Evolutionary conservation across 495 filamentous ascomycete genomes (phyloP).

Genomic region (Penicillium lagena): DNA sequence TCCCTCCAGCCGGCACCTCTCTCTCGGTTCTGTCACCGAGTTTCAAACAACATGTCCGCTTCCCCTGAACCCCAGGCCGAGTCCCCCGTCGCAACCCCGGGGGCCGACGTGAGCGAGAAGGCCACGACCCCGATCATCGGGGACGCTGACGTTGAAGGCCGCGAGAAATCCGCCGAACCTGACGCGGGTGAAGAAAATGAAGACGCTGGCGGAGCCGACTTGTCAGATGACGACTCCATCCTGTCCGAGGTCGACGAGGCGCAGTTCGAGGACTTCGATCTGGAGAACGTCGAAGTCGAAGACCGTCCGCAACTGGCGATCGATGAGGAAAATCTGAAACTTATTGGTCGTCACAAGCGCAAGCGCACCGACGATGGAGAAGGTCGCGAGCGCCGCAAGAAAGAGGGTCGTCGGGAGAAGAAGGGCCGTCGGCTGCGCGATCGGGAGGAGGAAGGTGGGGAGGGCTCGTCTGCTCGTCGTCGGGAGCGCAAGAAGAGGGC

Average conservation of each 20-base stretch:
- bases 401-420: slow-evolving; percentile 70
- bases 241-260: slow-evolving; percentile 94
- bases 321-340: slow-evolving; percentile 77
- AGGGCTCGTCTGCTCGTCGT: slow-evolving; percentile 46
- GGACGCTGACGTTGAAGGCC: slow-evolving; percentile 17
- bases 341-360: slow-evolving; percentile 71
- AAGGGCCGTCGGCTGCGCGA: slow-evolving; percentile 58
- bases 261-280: slow-evolving; percentile 89
- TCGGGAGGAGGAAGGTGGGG: slow-evolving; percentile 45
- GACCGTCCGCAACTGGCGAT: slow-evolving; percentile 72
- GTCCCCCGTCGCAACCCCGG: slow-evolving; percentile 16
- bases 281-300: slow-evolving; percentile 65
- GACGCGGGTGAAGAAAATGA: slow-evolving; percentile 11
- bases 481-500: slow-evolving; percentile 43
- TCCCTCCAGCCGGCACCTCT: neutral
- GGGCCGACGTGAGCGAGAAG: slow-evolving; percentile 17
- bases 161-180: neutral
- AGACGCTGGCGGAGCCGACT: slow-evolving; percentile 27
- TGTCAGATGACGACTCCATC: slow-evolving; percentile 77
- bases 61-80: slow-evolving; percentile 26
- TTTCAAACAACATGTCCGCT: slow-evolving; percentile 28
- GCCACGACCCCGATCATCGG: slow-evolving; percentile 16
- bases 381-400: slow-evolving; percentile 57
- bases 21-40: neutral
- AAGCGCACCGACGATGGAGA: slow-evolving; percentile 63